Percentiles rank a stretch among this genome's conserved stretches.
Evolutionary conservation across 805 yeast genomes (phyloP).

Genomic region (Candida sphagnicola): DNA sequence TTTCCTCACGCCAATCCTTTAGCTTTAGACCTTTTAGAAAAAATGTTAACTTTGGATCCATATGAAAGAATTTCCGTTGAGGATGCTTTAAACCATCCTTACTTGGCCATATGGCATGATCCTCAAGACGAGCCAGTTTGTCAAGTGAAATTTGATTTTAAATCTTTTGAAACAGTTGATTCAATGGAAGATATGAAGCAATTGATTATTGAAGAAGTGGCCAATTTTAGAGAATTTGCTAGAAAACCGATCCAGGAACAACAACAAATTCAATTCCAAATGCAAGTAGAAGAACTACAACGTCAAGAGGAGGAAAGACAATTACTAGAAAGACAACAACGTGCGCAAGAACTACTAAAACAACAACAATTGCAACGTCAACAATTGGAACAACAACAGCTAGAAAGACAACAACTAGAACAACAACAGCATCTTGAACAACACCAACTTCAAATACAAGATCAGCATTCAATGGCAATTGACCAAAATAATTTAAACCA

Average conservation of each 20-base stretch:
- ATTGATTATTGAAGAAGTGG: conserved; percentile 79
- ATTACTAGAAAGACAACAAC: conserved; percentile 12
- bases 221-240: conserved; percentile 72
- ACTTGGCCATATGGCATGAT: conserved; percentile 90
- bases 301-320: conserved; percentile 20
- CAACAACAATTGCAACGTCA: conserved; percentile 5
- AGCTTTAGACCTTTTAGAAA: conserved; percentile 77
- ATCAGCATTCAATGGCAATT: conserved; percentile 1
- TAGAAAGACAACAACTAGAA: conserved; percentile 8
- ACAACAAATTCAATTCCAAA: conserved; percentile 37
- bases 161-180: conserved; percentile 75
- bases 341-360: conserved; percentile 11
- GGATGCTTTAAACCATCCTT: conserved; percentile 88
- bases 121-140: conserved; percentile 89
- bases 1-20: conserved; percentile 85
- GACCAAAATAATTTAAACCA: conserved; percentile 11
- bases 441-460: neutral
- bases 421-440: conserved; percentile 6
- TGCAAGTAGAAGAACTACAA: conserved; percentile 27
- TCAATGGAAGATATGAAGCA: conserved; percentile 72
- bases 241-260: conserved; percentile 66
- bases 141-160: conserved; percentile 75
- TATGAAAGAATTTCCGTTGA: conserved; percentile 83
- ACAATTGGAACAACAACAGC: conserved; percentile 4
- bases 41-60: conserved; percentile 89